Evolutionary conservation across 1,284 basidiomycete genomes (phyloP).

Genomic region (Heterobasidion annosum): DNA sequence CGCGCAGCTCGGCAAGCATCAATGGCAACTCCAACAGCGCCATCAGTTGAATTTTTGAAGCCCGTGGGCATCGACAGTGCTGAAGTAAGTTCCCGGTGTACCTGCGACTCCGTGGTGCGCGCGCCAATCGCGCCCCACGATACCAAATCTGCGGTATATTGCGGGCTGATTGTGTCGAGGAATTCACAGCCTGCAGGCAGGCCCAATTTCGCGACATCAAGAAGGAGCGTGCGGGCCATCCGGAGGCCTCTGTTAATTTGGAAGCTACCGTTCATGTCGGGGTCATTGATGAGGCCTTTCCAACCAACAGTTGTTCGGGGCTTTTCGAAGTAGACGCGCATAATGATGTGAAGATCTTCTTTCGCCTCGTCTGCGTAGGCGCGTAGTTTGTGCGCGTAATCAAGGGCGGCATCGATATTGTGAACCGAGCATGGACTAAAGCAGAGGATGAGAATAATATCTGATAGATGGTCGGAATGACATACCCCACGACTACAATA

Average conservation of each 20-base stretch:
- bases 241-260: slow-evolving; percentile 96
- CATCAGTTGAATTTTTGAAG: slow-evolving; percentile 73
- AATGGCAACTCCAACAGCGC: slow-evolving; percentile 76
- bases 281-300: slow-evolving; percentile 98
- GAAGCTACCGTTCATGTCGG: slow-evolving; percentile 78
- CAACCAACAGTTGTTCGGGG: slow-evolving; percentile 95
- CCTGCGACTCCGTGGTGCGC: slow-evolving; percentile 93
- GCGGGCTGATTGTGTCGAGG: slow-evolving; percentile 82
- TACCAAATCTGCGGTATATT: slow-evolving; percentile 94
- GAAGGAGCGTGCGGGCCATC: slow-evolving; percentile 81
- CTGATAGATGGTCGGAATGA: slow-evolving; percentile 6
- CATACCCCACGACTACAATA: slow-evolving; percentile 80
- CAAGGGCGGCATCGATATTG: slow-evolving; percentile 75
- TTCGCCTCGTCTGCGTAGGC: slow-evolving; percentile 75
- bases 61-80: slow-evolving; percentile 88
- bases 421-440: slow-evolving; percentile 88
- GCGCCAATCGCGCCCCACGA: slow-evolving; percentile 98
- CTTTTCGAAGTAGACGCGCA: slow-evolving; percentile 97
- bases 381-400: slow-evolving; percentile 76
- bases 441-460: neutral
- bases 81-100: slow-evolving; percentile 83
- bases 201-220: slow-evolving; percentile 82
- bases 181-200: slow-evolving; percentile 87
- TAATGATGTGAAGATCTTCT: slow-evolving; percentile 89
- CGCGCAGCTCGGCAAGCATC: slow-evolving; percentile 89